These are phyloP conservation scores for Solanum megistacrolobum DNA, from an alignment of 257 asterid genomes.

Conservation along the genomic window DNA sequence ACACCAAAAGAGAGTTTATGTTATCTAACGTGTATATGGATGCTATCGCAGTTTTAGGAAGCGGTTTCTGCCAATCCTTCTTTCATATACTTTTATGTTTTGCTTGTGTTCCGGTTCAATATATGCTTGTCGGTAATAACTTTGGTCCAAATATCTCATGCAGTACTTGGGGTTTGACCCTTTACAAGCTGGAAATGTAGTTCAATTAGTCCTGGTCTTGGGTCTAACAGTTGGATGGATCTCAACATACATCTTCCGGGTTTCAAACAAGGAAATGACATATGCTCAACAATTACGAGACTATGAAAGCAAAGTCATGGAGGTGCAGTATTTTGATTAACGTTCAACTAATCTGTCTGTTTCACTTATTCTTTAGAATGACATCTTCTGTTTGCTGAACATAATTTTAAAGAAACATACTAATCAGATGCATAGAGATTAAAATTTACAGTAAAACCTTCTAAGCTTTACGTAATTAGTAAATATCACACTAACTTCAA, in stretches of 20 bases:
- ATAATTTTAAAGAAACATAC: too few relatives aligned
- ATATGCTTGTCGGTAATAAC: not conserved
- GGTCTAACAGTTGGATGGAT: constrained; percentile 95
- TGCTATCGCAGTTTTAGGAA: too few relatives aligned
- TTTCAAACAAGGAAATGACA: constrained; percentile 95
- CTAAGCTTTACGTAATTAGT: too few relatives aligned
- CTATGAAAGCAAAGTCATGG: constrained; percentile 93
- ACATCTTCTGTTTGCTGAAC: too few relatives aligned
- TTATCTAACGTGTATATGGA: too few relatives aligned
- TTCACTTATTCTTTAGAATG: not conserved
- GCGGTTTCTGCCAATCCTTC: too few relatives aligned
- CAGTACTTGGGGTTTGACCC: constrained; percentile 88
- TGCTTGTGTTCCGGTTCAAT: not conserved
- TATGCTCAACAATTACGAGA: constrained; percentile 85
- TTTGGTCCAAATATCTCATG: constrained; percentile 16
- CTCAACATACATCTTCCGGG: constrained; percentile 87
- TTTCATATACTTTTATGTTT: not conserved
- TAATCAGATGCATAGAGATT: too few relatives aligned
- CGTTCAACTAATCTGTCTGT: not conserved
- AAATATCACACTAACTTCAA: too few relatives aligned
- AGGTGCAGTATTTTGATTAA: constrained; percentile 31
- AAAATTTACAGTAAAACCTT: too few relatives aligned
- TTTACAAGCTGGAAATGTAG: constrained; percentile 88
- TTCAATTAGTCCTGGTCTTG: constrained; percentile 77
- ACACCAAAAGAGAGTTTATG: too few relatives aligned